Percentiles rank a stretch among this genome's conserved stretches.
phyloP scores from a whole-genome alignment of 805 yeast genomes.

The Hanseniaspora guilliermondii region DNA sequence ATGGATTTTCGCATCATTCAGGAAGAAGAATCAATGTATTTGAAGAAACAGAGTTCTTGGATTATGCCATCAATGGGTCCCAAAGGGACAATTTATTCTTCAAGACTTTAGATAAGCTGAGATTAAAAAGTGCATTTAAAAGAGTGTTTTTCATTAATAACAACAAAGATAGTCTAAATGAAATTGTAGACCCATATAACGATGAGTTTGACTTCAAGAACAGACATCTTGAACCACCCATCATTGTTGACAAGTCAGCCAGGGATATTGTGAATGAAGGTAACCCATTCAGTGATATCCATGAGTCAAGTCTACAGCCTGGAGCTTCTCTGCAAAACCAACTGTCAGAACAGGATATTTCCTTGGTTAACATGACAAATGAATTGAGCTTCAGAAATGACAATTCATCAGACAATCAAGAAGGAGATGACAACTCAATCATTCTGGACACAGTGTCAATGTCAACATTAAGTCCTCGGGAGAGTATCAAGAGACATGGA shows the following conservation, averaged over 20 bases:
- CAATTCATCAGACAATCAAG: not conserved
- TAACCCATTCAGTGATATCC: slow-evolving; percentile 4
- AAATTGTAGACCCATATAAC: slow-evolving; percentile 10
- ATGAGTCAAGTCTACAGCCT: slow-evolving; percentile 1
- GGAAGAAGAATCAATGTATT: slow-evolving; percentile 13
- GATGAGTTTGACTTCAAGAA: slow-evolving; percentile 14
- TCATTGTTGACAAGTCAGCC: slow-evolving; percentile 12
- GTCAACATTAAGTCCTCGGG: slow-evolving; percentile 4
- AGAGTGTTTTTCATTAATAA: not conserved
- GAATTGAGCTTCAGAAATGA: slow-evolving; percentile 3
- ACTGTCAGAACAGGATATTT: not conserved
- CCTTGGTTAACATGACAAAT: not conserved
- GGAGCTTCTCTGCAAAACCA: not conserved
- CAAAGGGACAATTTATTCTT: not conserved
- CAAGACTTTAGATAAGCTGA: not conserved
- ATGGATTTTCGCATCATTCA: slow-evolving; percentile 12
- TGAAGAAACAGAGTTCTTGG: slow-evolving; percentile 12
- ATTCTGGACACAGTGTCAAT: not conserved
- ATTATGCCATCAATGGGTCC: not conserved
- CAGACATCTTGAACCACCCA: slow-evolving; percentile 9
- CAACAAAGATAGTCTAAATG: not conserved
- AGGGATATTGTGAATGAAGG: slow-evolving; percentile 10
- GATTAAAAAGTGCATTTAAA: not conserved
- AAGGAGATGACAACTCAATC: not conserved
- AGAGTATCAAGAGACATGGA: not conserved